Base-by-base conservation (phyloP, 305 asterid genomes). In the Fraxinus latifolia region DNA sequence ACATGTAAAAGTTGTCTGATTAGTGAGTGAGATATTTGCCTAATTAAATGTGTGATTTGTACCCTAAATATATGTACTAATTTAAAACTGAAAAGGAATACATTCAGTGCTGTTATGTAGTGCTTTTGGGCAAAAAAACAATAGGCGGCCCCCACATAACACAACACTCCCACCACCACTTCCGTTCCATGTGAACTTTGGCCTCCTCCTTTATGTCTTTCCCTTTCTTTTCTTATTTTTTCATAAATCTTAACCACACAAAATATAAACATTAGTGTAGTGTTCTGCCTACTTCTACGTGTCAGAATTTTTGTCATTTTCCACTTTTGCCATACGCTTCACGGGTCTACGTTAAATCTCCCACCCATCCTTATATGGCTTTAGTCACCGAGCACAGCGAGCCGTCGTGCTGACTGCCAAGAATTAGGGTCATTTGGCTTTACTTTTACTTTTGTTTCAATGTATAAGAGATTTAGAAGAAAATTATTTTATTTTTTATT, bases 181-280 rank as follows among this genome's bases (percentile, higher is more conserved):
- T 74, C 47, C 60, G 8, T 33, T 82, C 77, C 86, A 84, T 87
- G 86, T 87, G 90, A 85, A 83, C 77, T 81, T 76, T 23, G 70
- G 55, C 81, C 82, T 70, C 21, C 42, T 1, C 34, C 9, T 19
- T 34, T 6, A 11, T 77, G 25, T 21, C 31, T 68, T 85, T 80
- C 89, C 29, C 62, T 87, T 87, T 80, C 82, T 36, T 5, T 9
- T 14, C 80, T 55, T 60, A 73, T 17, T 58, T 58, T 27, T 12
- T 68, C 36, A 62, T 70, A 65, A 42, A 21, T 68, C n/a, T 32
- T 70, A 65, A 78, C 83, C 67, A 79, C 55, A 74, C 55, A 77
- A 82, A 74, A 75, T 72, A 79, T 44, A 77, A 60, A 21, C 31
- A 62, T 2, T 67, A 12, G 36, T 14, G 21, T 67, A 12, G 36